phyloP scores from a whole-genome alignment of 345 rosid genomes.

The Gossypium raimondii region DNA sequence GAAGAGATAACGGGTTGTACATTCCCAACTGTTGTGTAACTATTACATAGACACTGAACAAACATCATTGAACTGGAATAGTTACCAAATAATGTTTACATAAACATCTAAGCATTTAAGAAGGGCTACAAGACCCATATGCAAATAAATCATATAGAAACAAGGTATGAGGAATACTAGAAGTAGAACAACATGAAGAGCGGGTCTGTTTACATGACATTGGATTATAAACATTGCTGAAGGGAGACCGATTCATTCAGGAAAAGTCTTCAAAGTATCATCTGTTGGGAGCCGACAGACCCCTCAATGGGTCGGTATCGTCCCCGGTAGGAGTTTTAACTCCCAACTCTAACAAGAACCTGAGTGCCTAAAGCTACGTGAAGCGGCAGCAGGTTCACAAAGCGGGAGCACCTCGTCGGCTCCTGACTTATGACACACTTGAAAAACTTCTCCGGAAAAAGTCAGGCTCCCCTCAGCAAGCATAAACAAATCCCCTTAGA shows the following conservation, averaged over 20 bases:
- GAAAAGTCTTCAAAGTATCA: too few species aligned
- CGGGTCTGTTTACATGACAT: background rate
- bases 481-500: slow-evolving; percentile 34
- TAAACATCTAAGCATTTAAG: background rate
- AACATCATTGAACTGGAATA: background rate
- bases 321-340: too few species aligned
- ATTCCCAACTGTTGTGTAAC: slow-evolving; percentile 11
- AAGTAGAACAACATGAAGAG: background rate
- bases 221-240: background rate
- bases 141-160: background rate
- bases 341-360: too few species aligned
- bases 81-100: background rate
- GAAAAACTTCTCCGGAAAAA: too few species aligned
- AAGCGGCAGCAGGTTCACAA: too few species aligned
- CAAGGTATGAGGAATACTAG: background rate
- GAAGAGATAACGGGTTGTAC: slow-evolving; percentile 8
- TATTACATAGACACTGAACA: slow-evolving; percentile 12
- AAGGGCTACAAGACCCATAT: background rate
- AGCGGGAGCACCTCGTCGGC: too few species aligned
- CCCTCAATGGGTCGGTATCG: too few species aligned
- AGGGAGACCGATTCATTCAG: too few species aligned
- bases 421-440: too few species aligned
- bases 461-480: background rate
- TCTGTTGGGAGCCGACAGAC: too few species aligned
- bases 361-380: too few species aligned